These are phyloP conservation scores for Myxozyma sirexii DNA, from an alignment of 805 yeast genomes.

Conservation along the genomic window DNA sequence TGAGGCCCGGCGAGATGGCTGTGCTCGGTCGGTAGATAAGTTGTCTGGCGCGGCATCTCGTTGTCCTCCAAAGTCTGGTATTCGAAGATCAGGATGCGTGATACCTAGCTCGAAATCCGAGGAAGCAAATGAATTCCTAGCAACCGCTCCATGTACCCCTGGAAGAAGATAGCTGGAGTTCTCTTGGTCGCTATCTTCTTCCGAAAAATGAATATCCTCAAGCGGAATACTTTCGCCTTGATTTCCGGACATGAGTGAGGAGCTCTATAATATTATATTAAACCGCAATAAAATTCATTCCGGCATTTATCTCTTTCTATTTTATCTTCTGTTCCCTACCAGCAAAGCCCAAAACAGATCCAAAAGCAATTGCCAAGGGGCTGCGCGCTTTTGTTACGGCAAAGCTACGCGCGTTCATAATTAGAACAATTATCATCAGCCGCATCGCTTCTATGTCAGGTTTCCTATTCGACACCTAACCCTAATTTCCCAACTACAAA, in stretches of 20 bases:
- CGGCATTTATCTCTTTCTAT: too few relatives aligned
- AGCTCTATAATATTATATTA: not conserved
- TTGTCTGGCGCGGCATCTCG: not conserved
- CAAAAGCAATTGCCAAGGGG: too few relatives aligned
- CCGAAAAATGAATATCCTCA: not conserved
- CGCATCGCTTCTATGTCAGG: too few relatives aligned
- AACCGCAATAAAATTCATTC: too few relatives aligned
- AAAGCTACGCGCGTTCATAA: too few relatives aligned
- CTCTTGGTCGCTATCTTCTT: not conserved
- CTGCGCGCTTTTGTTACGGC: too few relatives aligned
- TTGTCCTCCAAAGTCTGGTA: not conserved
- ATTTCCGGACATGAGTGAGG: not conserved
- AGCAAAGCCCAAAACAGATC: not conserved
- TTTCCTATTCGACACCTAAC: not conserved
- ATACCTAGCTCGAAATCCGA: not conserved
- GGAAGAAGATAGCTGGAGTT: not conserved
- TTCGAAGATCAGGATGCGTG: not conserved
- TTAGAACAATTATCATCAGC: too few relatives aligned
- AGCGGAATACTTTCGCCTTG: conserved; percentile 1
- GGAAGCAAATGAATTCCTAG: not conserved
- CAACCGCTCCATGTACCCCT: not conserved
- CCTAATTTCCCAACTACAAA: too few relatives aligned
- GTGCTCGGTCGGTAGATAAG: not conserved
- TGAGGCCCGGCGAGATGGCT: not conserved
- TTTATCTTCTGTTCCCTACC: too few relatives aligned